These are phyloP conservation scores for Verticillium isaacii DNA, from an alignment of 2,329 filamentous ascomycete genomes.

Conservation along the genomic window DNA sequence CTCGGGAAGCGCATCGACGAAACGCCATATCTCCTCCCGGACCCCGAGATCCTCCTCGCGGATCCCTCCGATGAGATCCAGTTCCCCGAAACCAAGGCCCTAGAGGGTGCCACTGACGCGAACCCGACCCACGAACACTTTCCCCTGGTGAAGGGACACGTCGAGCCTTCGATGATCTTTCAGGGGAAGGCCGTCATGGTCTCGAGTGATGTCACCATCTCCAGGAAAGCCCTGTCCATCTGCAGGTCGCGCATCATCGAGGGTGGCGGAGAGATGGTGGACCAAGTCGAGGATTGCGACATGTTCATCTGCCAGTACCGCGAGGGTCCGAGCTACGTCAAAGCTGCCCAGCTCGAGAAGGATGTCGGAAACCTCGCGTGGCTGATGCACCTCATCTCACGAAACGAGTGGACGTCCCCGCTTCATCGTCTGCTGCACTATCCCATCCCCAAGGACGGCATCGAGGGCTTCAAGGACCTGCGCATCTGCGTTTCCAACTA, in stretches of 20 bases:
- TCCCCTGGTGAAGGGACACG: slow-evolving; percentile 26
- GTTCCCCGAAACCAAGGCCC: slow-evolving; percentile 52
- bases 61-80: slow-evolving; percentile 49
- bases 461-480: slow-evolving; percentile 72
- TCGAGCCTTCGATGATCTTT: slow-evolving; percentile 67
- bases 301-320: slow-evolving; percentile 87
- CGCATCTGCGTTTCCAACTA: slow-evolving; percentile 94
- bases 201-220: slow-evolving; percentile 68
- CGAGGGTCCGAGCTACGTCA: slow-evolving; percentile 71
- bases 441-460: slow-evolving; percentile 69
- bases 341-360: slow-evolving; percentile 71
- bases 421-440: slow-evolving; percentile 83
- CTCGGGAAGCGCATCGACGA: slow-evolving; percentile 90
- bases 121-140: slow-evolving; percentile 35
- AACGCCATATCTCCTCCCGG: slow-evolving; percentile 75
- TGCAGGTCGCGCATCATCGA: slow-evolving; percentile 66
- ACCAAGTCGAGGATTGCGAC: slow-evolving; percentile 64
- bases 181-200: slow-evolving; percentile 73
- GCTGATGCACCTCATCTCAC: slow-evolving; percentile 88
- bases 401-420: slow-evolving; percentile 85
- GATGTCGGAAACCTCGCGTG: slow-evolving; percentile 90
- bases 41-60: slow-evolving; percentile 74
- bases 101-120: slow-evolving; percentile 62
- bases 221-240: slow-evolving; percentile 58
- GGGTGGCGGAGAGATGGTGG: slow-evolving; percentile 66